Evolutionary conservation across 345 rosid species (phyloP).

Genomic region (Eucalyptus microcorys): DNA sequence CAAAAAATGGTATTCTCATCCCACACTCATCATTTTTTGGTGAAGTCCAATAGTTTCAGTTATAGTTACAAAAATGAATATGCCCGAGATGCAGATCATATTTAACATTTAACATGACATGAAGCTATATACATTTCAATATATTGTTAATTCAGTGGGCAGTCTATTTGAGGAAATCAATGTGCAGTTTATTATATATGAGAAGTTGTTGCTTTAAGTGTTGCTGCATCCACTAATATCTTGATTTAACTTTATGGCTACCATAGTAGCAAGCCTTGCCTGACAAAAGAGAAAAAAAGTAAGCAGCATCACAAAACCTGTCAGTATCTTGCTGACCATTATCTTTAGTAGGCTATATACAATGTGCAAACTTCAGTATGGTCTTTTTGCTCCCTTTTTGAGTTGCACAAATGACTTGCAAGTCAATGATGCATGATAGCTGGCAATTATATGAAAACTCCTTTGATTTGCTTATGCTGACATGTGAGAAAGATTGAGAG

Average conservation of each 20-base stretch:
- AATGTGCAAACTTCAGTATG: neutral
- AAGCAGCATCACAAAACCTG: neutral
- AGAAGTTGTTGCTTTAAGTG: neutral
- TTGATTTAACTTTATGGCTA: neutral
- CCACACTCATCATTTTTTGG: neutral
- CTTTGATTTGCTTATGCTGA: neutral
- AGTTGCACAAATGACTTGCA: neutral
- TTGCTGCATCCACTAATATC: neutral
- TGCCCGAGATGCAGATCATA: neutral
- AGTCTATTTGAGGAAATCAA: neutral
- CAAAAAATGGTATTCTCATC: conserved; percentile 67
- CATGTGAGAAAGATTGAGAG: neutral
- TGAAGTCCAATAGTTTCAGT: neutral
- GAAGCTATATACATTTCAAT: neutral
- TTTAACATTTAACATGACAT: neutral
- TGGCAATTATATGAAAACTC: neutral
- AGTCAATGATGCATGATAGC: neutral
- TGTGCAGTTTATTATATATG: neutral
- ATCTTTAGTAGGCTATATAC: neutral
- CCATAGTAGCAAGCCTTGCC: neutral
- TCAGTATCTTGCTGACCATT: neutral
- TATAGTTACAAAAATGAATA: neutral
- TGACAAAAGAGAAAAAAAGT: neutral
- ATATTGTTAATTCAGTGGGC: neutral
- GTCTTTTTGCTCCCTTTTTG: neutral